Evolutionary conservation across 176 grass and related monocot genomes (phyloP), one percentile per base, ranked within the genome.

Genomic region (Elaeis guineensis): DNA sequence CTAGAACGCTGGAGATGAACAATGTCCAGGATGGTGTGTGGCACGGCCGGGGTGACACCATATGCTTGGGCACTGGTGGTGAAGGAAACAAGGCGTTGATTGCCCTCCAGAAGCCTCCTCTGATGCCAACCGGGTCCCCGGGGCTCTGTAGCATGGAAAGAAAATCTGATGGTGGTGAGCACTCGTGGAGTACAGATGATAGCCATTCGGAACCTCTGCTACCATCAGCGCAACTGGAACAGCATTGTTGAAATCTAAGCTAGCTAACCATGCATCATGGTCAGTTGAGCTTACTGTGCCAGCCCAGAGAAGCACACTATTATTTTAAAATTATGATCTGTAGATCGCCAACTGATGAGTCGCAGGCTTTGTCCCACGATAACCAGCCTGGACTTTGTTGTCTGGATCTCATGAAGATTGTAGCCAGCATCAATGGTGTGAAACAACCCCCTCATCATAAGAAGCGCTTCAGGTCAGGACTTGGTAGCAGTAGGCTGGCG

Each of bases 1-100:
- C 88, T 3, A 85, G 88, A 61, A 98, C 88, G 9, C 69, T 98
- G 61, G 93, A 98, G 79, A 98, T 92, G 82, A 98, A 98, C 60
- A 92, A 98, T 72, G 93, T 98, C 49, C 93, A 98, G 16, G 80
- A 79, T 59, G 88, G 93, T 51, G 65, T 98, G 30, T 98, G 93
- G 93, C 93, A 98, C 18, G 93, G 93, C 35, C 77, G 93, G 35
- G 88, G 93, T 49, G 93, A 98, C 58, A 83, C 93, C 32, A 86
- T 89, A 76, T 98, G 82, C 65, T 81, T 98, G 78, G 79, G 82
- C 19, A 75, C 70, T 61, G 69, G 78, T 29, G n/a, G 61, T 0
- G 88, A 89, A 75, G 81, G 84, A 73, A 92, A 76, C 68, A 75
- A 64, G 49, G 77, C 78, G 63, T 79, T 87, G 2, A 25, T 78